Evolutionary conservation across 2,329 filamentous ascomycete genomes (phyloP), one percentile per base, ranked within the genome.

Genomic region (Paracamarosporium sp.): DNA sequence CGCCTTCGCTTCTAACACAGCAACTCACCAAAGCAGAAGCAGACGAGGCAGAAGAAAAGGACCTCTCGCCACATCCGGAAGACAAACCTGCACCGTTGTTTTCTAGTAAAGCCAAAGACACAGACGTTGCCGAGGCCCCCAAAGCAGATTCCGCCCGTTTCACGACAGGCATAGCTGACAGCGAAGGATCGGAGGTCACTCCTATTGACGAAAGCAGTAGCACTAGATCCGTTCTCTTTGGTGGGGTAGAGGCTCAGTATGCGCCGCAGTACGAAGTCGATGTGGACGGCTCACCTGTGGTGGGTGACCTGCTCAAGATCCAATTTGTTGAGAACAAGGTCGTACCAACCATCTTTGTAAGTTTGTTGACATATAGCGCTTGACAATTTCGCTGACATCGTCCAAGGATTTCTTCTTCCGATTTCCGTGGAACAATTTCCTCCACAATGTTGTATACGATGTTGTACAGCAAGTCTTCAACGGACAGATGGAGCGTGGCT

Each of bases 401-500:
- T 3, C n/a, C 1, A 63, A 96, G 92, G 91, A 93, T 56, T 98
- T 98, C 81, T 99, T 99, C 80, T 99, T 99, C 82, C 88, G 90
- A 58, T 99, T 98, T 71, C 94, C 95, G 1, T 99, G 95, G 95
- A 99, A 99, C 78, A 99, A 99, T 76, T 99, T 99, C 73, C 85
- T 99, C 43, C 95, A 99, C 79, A 99, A 99, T 72, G 95, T 99
- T 41, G 95, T 99, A 46, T 99, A 99, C 74, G 95, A 99, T 76
- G 93, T 99, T 71, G 92, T 99, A 41, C 95, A 99, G 76, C 95
- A 99, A 80, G 95, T 99, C 1, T 98, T 99, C 78, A 99, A 99
- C 73, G 95, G 95, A 8, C 93, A 93, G 0, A 97, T 99, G 91
- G 94, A 98, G 67, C 90, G 93, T 59, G 93, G 95, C 27, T 97